Conservation (phyloP, 2,329 filamentous ascomycete genomes). For the Cucurbitaria berberidis region DNA sequence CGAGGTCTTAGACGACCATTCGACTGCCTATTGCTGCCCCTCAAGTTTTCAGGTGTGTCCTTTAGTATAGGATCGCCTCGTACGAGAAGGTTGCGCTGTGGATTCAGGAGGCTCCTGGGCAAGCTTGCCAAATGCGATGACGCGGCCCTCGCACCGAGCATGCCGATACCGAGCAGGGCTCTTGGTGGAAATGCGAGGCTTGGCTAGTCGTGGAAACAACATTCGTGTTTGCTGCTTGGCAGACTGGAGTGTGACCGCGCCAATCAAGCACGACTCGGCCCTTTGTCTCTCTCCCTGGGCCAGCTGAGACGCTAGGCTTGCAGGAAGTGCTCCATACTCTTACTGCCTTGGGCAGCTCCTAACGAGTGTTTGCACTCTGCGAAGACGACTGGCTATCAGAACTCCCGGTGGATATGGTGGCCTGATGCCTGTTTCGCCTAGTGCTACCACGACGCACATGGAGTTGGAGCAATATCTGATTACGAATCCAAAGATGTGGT, state of each 20-base stretch:
- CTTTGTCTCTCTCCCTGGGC: constrained; percentile 40
- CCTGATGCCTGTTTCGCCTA: constrained; percentile 3
- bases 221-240: constrained; percentile 42
- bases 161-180: constrained; percentile 27
- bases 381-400: constrained; percentile 10
- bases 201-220: constrained; percentile 40
- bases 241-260: constrained; percentile 40
- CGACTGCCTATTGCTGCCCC: neutral
- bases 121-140: constrained; percentile 32
- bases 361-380: constrained; percentile 16
- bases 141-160: constrained; percentile 36
- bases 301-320: constrained; percentile 36
- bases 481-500: neutral
- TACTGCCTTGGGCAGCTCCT: constrained; percentile 27
- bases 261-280: constrained; percentile 38
- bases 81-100: constrained; percentile 7
- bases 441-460: neutral
- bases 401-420: constrained; percentile 1
- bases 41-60: too few species aligned
- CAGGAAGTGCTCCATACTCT: constrained; percentile 21
- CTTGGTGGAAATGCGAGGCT: constrained; percentile 25
- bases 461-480: neutral
- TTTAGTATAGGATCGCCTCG: constrained; percentile 1
- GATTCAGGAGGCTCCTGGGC: constrained; percentile 14
- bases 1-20: too few species aligned